These are phyloP conservation scores for Petrea volubilis DNA, from an alignment of 257 asterid genomes.

Conservation along the genomic window DNA sequence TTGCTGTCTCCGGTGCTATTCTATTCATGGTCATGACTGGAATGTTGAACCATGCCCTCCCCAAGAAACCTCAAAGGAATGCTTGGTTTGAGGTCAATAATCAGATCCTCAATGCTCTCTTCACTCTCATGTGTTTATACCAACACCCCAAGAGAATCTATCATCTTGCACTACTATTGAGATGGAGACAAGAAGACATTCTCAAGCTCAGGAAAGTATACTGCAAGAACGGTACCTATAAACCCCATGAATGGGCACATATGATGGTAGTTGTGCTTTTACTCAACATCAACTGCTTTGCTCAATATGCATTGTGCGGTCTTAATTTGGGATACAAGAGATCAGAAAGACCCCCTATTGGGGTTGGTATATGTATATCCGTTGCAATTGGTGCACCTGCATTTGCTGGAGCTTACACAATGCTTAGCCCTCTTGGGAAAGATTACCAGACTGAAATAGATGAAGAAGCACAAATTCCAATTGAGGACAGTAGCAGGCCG, in stretches of 20 bases:
- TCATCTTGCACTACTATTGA: slow-evolving; percentile 59
- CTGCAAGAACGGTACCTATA: slow-evolving; percentile 59
- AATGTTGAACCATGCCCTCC: slow-evolving; percentile 76
- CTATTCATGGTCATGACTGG: slow-evolving; percentile 88
- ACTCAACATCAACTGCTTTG: slow-evolving; percentile 57
- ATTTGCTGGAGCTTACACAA: slow-evolving; percentile 47
- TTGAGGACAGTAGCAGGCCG: slow-evolving; percentile 37
- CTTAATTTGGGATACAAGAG: slow-evolving; percentile 56
- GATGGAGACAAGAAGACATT: slow-evolving; percentile 55
- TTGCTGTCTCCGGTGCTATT: slow-evolving; percentile 88
- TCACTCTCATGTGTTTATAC: slow-evolving; percentile 88
- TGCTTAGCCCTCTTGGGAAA: slow-evolving; percentile 67
- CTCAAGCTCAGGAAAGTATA: slow-evolving; percentile 48
- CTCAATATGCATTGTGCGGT: slow-evolving; percentile 61
- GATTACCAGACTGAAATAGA: slow-evolving; percentile 53
- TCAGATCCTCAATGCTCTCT: slow-evolving; percentile 83
- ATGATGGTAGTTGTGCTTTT: slow-evolving; percentile 57
- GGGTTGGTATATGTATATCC: slow-evolving; percentile 54
- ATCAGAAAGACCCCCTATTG: slow-evolving; percentile 55
- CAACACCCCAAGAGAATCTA: slow-evolving; percentile 79
- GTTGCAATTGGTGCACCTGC: slow-evolving; percentile 68
- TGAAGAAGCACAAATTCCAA: slow-evolving; percentile 58
- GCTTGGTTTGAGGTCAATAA: slow-evolving; percentile 91
- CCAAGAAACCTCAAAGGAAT: slow-evolving; percentile 68
- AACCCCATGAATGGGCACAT: slow-evolving; percentile 68